phyloP scores from a whole-genome alignment of 768 basidiomycete genomes.

The Phylloporus sp. region DNA sequence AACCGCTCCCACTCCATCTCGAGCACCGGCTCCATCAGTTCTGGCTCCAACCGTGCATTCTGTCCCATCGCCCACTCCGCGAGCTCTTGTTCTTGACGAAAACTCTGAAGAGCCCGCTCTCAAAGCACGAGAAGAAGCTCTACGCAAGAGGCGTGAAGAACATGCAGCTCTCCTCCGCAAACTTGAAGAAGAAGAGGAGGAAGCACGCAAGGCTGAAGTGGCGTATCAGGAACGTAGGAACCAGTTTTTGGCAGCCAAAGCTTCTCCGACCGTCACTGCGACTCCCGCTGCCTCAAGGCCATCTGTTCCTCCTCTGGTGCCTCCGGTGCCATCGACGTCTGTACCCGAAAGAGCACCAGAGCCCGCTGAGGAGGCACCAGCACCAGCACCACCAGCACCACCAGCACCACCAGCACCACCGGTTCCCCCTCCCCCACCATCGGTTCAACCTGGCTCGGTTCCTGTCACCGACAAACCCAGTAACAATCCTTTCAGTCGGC shows the following conservation, averaged over 20 bases:
- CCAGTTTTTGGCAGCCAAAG: constrained; percentile 37
- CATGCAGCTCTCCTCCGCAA: constrained; percentile 64
- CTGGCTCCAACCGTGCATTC: constrained; percentile 34
- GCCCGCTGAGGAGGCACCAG: constrained; percentile 21
- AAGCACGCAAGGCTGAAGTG: constrained; percentile 47
- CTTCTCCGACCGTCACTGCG: constrained; percentile 28
- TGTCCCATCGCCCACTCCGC: constrained; percentile 51
- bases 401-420: constrained; percentile 33
- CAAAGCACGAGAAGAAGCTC: constrained; percentile 61
- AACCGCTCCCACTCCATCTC: constrained; percentile 22
- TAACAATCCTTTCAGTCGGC: constrained; percentile 78
- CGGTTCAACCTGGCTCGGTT: constrained; percentile 25
- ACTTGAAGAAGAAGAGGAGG: constrained; percentile 65
- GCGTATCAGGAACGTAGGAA: constrained; percentile 33
- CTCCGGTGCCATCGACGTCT: constrained; percentile 32
- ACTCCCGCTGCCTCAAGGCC: constrained; percentile 23
- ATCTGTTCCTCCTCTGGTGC: constrained; percentile 32
- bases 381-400: constrained; percentile 32
- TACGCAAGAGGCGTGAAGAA: constrained; percentile 73
- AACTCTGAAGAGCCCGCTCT: constrained; percentile 79
- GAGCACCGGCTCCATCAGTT: constrained; percentile 17
- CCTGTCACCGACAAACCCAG: constrained; percentile 45
- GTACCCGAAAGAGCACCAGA: constrained; percentile 11
- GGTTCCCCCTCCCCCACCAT: constrained; percentile 27
- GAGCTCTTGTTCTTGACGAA: constrained; percentile 41